Percentiles rank a stretch among this genome's conserved stretches.
Conservation (phyloP, 805 yeast species). For the Candida verbasci region DNA sequence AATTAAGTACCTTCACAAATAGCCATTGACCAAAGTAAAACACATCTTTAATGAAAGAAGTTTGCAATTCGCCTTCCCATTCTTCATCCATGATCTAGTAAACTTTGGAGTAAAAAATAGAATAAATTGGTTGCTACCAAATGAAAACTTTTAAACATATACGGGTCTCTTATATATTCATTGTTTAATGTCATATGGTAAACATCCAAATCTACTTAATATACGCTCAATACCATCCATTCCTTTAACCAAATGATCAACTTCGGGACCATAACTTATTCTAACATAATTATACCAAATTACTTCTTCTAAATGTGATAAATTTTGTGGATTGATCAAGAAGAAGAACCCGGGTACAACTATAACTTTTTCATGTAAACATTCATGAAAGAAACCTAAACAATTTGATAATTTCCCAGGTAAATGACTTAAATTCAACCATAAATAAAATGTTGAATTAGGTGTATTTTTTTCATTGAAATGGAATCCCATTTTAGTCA, state of each 20-base stretch:
- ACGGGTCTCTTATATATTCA: no score
- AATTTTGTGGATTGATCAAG: constrained; percentile 52
- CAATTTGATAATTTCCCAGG: constrained; percentile 56
- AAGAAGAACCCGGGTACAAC: constrained; percentile 63
- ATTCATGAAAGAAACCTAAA: constrained; percentile 60
- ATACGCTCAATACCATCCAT: constrained; percentile 59
- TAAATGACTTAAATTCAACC: constrained; percentile 53
- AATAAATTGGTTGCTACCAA: not conserved
- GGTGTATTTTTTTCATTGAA: constrained; percentile 44
- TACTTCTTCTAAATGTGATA: constrained; percentile 46
- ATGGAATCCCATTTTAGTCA: constrained; percentile 49
- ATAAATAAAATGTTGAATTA: constrained; percentile 54
- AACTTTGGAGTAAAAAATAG: constrained; percentile 1
- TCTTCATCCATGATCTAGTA: no score
- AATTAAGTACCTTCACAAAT: not conserved
- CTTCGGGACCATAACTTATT: constrained; percentile 57
- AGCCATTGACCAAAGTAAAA: constrained; percentile 2
- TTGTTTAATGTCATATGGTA: constrained; percentile 26
- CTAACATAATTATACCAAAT: constrained; percentile 58
- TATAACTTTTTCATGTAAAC: constrained; percentile 55
- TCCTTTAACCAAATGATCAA: constrained; percentile 45
- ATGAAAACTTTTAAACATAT: not conserved
- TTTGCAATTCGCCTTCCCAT: no score
- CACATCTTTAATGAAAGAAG: not conserved
- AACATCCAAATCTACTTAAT: constrained; percentile 37